Evolutionary conservation across 345 rosid genomes (phyloP).

Genomic region (Rhizophora apiculata): DNA sequence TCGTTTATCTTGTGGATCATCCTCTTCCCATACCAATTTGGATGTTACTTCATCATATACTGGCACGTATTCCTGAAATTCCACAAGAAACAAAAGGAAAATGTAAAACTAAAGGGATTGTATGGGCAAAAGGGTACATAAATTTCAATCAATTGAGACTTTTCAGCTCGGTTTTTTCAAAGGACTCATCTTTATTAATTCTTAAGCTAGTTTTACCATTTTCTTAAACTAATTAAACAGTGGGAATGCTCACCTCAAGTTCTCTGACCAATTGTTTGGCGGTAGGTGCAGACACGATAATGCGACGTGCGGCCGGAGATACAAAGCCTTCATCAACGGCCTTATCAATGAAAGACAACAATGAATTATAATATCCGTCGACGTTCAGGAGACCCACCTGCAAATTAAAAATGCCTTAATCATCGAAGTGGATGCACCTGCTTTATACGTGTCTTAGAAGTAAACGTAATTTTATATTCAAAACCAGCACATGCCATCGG

Average conservation of each 20-base stretch:
- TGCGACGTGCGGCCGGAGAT: slow-evolving; percentile 75
- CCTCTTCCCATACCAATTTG: slow-evolving; percentile 79
- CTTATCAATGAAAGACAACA: slow-evolving; percentile 77
- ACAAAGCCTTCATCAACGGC: slow-evolving; percentile 97
- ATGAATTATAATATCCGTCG: slow-evolving; percentile 85
- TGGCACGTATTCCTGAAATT: slow-evolving; percentile 60
- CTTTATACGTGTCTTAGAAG: not conserved
- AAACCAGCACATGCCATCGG: slow-evolving; percentile 17
- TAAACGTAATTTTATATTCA: not conserved
- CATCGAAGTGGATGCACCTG: slow-evolving; percentile 4
- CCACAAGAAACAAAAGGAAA: not conserved
- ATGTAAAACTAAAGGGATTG: too few species aligned
- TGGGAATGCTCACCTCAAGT: slow-evolving; percentile 57
- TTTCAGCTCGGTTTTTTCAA: not conserved
- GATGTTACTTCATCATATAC: slow-evolving; percentile 68
- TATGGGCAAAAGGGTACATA: too few species aligned
- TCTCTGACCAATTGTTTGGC: slow-evolving; percentile 75
- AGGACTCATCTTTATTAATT: not conserved
- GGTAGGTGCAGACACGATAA: slow-evolving; percentile 80
- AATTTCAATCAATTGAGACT: too few species aligned
- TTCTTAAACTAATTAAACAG: not conserved
- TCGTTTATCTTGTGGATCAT: not conserved
- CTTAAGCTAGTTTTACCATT: not conserved
- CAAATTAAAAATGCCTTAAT: slow-evolving; percentile 5
- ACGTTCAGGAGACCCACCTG: slow-evolving; percentile 98